Conservation (phyloP, 2,329 filamentous ascomycete species). For the Xylaria sp. region DNA sequence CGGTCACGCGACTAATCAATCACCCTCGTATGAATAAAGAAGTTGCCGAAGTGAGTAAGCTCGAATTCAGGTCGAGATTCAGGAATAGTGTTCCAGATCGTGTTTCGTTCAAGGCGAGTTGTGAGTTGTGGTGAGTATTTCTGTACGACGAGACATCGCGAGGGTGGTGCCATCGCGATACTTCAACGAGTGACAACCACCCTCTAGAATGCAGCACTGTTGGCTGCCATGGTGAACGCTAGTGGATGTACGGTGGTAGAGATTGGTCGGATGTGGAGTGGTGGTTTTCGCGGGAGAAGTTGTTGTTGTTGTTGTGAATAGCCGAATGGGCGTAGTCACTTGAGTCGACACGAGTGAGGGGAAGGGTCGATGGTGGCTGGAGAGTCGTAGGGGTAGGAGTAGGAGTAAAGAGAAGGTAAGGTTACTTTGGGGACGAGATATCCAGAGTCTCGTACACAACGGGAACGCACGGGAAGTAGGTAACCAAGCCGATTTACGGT, state of each 20-base stretch:
- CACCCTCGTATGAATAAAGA: slow-evolving; percentile 4
- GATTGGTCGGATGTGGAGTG: slow-evolving; percentile 15
- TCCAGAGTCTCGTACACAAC: not conserved
- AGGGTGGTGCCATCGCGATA: slow-evolving; percentile 61
- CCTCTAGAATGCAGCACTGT: slow-evolving; percentile 56
- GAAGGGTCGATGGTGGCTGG: slow-evolving; percentile 11
- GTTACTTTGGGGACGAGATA: not conserved
- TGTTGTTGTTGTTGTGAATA: not conserved
- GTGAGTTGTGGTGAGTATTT: slow-evolving; percentile 4
- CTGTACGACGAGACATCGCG: slow-evolving; percentile 44
- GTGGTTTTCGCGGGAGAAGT: too few relatives aligned
- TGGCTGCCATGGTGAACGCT: slow-evolving; percentile 47
- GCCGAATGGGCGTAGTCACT: not conserved
- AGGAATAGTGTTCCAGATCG: too few relatives aligned
- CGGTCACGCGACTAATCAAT: slow-evolving; percentile 16
- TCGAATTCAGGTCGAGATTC: not conserved
- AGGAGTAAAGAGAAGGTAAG: slow-evolving; percentile 1
- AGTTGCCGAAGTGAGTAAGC: not conserved
- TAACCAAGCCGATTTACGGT: not conserved
- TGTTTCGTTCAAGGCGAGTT: slow-evolving; percentile 1
- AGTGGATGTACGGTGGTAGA: too few relatives aligned
- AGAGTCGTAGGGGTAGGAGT: slow-evolving; percentile 2
- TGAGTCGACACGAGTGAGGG: slow-evolving; percentile 10
- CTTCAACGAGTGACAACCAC: slow-evolving; percentile 50
- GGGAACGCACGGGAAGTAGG: not conserved